These are phyloP conservation scores for Marchantia paleacea DNA, from an alignment of 225 moss, liverwort and hornwort species.

Conservation along the genomic window DNA sequence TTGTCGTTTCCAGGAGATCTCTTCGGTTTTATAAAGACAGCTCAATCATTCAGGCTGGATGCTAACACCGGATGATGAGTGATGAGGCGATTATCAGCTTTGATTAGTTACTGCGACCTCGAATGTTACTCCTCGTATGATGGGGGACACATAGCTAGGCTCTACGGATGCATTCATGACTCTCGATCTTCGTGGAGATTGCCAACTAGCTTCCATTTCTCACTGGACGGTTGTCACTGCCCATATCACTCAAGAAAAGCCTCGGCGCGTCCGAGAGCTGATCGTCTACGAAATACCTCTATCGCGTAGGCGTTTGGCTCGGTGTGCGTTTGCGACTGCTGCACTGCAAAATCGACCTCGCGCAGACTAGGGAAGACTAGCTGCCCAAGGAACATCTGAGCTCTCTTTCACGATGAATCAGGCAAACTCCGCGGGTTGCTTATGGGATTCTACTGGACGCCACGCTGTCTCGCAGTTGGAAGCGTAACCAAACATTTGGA, in stretches of 20 bases:
- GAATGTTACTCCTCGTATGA: not conserved
- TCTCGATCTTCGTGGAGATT: not conserved
- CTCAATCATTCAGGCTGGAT: not conserved
- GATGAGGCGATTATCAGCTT: not conserved
- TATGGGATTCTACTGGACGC: not conserved
- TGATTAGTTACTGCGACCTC: not conserved
- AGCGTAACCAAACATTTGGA: not conserved
- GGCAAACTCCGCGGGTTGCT: not conserved
- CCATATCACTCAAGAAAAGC: not conserved
- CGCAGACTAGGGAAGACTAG: not conserved
- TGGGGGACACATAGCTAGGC: not conserved
- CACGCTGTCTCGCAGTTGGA: not conserved
- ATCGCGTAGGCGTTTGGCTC: not conserved
- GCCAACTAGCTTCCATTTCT: conserved; percentile 1
- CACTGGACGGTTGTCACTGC: not conserved
- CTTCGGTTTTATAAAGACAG: not conserved
- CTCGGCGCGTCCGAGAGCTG: not conserved
- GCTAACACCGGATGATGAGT: not conserved
- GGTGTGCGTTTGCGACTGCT: not conserved
- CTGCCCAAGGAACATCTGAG: not conserved
- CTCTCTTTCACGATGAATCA: not conserved
- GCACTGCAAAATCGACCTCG: not conserved
- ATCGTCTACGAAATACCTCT: not conserved
- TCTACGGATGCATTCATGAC: not conserved
- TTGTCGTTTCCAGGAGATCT: not conserved